phyloP scores from a whole-genome alignment of 202 grass and related monocot species.

The Carex arenaria region DNA sequence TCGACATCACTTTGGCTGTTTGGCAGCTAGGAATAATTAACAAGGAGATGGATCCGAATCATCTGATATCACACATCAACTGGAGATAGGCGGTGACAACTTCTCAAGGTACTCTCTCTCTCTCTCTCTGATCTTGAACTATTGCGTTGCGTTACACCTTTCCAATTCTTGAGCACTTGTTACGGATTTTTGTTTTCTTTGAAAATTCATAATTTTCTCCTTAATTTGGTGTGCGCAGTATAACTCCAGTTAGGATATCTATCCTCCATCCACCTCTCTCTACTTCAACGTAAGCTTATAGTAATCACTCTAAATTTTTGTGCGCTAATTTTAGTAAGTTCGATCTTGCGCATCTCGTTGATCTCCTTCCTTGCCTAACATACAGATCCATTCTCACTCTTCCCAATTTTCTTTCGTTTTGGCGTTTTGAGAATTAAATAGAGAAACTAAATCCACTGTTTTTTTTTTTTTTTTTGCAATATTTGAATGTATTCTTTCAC shows the following conservation, averaged over 20 bases:
- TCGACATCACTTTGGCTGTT: background rate
- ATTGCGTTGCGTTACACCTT: background rate
- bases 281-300: background rate
- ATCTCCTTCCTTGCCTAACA: background rate
- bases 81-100: background rate
- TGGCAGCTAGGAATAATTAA: background rate
- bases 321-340: conserved; percentile 1
- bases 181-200: background rate
- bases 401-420: background rate
- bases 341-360: background rate
- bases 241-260: background rate
- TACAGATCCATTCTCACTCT: background rate
- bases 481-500: background rate
- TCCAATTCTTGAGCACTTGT: background rate
- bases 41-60: background rate
- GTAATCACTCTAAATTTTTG: background rate
- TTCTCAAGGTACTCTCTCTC: no score
- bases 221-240: background rate
- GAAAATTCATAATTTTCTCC: background rate
- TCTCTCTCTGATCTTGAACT: background rate
- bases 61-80: background rate
- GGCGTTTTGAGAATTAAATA: background rate
- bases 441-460: background rate
- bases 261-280: background rate
- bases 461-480: background rate